Conservation (phyloP, 2,329 filamentous ascomycete species). For the Colletotrichum lindemuthianum region DNA sequence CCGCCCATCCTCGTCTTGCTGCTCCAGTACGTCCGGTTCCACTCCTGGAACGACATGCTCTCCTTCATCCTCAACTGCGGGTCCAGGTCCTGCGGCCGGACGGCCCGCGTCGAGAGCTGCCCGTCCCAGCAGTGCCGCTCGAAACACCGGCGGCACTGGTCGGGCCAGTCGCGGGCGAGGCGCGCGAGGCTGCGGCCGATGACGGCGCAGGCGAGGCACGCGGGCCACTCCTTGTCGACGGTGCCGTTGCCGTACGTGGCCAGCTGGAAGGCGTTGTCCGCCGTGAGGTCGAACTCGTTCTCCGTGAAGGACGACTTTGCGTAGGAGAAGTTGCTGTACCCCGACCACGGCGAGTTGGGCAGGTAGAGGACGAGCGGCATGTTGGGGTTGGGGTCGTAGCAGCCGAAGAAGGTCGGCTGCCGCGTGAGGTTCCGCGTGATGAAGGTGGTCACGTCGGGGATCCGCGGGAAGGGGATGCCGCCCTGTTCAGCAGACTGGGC, state of each 20-base stretch:
- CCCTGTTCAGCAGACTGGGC: conserved; percentile 38
- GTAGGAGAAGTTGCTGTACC: conserved; percentile 42
- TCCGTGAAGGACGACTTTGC: conserved; percentile 39
- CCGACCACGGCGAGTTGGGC: conserved; percentile 43
- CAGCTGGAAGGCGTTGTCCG: conserved; percentile 78
- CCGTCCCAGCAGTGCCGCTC: conserved; percentile 42
- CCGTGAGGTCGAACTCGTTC: conserved; percentile 38
- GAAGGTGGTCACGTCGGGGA: conserved; percentile 42
- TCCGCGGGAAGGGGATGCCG: conserved; percentile 42
- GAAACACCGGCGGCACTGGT: conserved; percentile 41
- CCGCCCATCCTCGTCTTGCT: conserved; percentile 7
- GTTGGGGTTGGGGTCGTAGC: conserved; percentile 35
- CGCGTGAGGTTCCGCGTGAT: conserved; percentile 39
- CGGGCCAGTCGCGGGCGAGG: conserved; percentile 33
- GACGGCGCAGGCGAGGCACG: conserved; percentile 85
- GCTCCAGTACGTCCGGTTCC: conserved; percentile 38
- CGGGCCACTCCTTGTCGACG: conserved; percentile 74
- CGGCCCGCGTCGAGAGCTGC: conserved; percentile 19
- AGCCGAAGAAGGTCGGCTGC: conserved; percentile 45
- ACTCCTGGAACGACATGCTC: conserved; percentile 38
- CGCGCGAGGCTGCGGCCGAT: conserved; percentile 73
- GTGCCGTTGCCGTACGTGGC: conserved; percentile 83
- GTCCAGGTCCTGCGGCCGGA: conserved; percentile 37
- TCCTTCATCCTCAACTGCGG: conserved; percentile 37
- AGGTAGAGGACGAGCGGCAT: conserved; percentile 43